Evolutionary conservation across 2,329 filamentous ascomycete species (phyloP).

Genomic region (Colletotrichum cordylinicola): DNA sequence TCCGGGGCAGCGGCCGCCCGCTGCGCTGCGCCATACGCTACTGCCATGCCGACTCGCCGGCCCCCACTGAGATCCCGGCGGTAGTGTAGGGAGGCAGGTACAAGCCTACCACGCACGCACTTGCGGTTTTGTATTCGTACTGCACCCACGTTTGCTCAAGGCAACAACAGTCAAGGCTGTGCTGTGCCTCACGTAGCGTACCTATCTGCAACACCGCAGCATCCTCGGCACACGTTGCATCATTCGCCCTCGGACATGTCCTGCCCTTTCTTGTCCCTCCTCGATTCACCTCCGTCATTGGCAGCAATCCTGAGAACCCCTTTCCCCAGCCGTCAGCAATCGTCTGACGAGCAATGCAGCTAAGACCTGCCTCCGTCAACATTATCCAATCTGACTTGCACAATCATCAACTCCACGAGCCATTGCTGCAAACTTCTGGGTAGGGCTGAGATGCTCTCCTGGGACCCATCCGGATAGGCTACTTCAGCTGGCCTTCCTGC

Average conservation of each 20-base stretch:
- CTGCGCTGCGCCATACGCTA: conserved; percentile 13
- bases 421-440: not conserved
- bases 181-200: not conserved
- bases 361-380: not conserved
- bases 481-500: not conserved
- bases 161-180: not conserved
- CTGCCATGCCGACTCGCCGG: not conserved
- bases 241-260: not conserved
- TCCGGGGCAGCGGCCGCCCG: not conserved
- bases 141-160: not conserved
- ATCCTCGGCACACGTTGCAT: not conserved
- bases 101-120: not conserved
- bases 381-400: not conserved
- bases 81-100: not conserved
- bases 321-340: not conserved
- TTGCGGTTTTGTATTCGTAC: not conserved
- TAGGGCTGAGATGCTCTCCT: conserved; percentile 10
- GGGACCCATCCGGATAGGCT: not conserved
- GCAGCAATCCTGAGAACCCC: not conserved
- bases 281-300: not conserved
- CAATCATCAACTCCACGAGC: not conserved
- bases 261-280: not conserved
- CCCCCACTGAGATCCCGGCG: not conserved
- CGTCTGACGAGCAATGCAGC: not conserved
- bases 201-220: not conserved